Base-by-base conservation (phyloP, 2,329 filamentous ascomycete species). In the Stylonectria norvegica region DNA sequence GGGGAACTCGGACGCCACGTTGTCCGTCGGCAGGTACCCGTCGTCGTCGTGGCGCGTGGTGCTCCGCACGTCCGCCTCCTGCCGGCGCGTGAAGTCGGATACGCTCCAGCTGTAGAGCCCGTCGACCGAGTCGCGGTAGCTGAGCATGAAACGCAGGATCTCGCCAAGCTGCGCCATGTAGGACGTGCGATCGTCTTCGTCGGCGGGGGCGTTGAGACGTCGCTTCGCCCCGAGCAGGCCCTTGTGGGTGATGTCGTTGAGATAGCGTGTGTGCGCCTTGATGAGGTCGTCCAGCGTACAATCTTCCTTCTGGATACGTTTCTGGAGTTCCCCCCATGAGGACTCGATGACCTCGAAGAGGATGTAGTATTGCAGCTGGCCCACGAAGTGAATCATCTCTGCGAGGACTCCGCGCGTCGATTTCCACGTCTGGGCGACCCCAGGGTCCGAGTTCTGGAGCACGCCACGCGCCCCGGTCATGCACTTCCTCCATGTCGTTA, bases 311-410 rank as follows among this genome's bases (percentile, higher is more conserved):
- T 78, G 81, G 47, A 97, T 84, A 20, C 86, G 85, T 19, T 80
- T 78, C 63, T 96, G 87, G 3, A 98, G 76, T 59, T 91, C 85
- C 47, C 87, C 86, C 94, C 93, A 98, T 34, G 88, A 93, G 23
- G 87, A 85, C 64, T 98, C 93, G 54, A 98, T 97, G 53, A 98
- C 93, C 65, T 98, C 93, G 59, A 97, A 98, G 8, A 98, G 75
- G 53, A 98, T 96, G 64, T 98, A 98, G 69, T 97, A 96, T 65
- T 98, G 93, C 11, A 98, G 76, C 66, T 98, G 93, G 49, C 89
- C 89, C 58, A 97, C 84, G 59, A 98, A 97, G 63, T 98, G 94
- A 12, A 97, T 88, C 93, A 98, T 98, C 65, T 98, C 94, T 10
- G 91, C 90, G 25, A 97, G 81, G 14, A 84, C 83, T 43, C 90